Evolutionary conservation across 257 asterid genomes (phyloP).

Genomic region (Solanum ahanhuiri): DNA sequence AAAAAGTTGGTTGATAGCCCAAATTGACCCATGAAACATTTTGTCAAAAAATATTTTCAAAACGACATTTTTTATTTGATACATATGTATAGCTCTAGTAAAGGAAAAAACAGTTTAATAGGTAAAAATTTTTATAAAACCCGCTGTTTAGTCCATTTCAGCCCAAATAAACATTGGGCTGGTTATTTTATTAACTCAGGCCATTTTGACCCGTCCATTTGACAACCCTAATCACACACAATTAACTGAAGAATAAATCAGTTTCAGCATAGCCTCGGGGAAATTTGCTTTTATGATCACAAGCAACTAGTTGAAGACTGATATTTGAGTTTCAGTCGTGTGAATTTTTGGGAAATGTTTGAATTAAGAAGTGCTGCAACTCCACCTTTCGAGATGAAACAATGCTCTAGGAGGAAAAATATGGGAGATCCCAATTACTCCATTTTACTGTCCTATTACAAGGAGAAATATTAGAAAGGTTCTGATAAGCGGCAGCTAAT

Average conservation of each 20-base stretch:
- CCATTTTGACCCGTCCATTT: neutral
- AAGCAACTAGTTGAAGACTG: neutral
- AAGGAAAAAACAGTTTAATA: neutral
- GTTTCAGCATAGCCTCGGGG: neutral
- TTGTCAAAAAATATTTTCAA: neutral
- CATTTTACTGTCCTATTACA: neutral
- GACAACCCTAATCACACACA: neutral
- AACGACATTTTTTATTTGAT: neutral
- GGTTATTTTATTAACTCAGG: neutral
- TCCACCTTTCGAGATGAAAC: neutral
- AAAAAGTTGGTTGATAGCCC: neutral
- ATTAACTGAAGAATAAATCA: neutral
- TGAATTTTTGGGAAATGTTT: neutral
- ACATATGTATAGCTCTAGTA: neutral
- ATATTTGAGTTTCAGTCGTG: neutral
- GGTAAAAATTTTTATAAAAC: neutral
- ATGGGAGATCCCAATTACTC: neutral
- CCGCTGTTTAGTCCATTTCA: neutral
- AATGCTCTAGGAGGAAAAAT: neutral
- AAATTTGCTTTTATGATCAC: neutral
- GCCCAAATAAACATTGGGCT: neutral
- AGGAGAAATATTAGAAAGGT: neutral
- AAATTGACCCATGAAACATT: neutral
- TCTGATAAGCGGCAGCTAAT: neutral
- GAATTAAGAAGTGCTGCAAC: neutral